These are phyloP conservation scores for Macrophomina pseudophaseolina DNA, from an alignment of 2,329 filamentous ascomycete species.

Conservation along the genomic window DNA sequence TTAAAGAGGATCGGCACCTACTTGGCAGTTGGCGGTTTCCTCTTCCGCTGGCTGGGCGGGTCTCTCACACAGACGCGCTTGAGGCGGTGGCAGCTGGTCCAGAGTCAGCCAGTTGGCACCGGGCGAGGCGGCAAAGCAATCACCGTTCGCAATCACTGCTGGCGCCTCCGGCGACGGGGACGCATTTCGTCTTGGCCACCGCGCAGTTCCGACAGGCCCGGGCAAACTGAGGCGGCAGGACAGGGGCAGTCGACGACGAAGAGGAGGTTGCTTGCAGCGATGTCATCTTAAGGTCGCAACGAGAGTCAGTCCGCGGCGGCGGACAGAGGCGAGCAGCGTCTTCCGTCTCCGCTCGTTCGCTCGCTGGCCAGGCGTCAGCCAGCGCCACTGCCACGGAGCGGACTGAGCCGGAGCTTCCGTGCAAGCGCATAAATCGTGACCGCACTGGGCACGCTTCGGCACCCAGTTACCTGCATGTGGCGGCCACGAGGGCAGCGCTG, in stretches of 20 bases:
- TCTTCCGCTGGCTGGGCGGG: slow-evolving; percentile 22
- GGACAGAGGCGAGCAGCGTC: background rate
- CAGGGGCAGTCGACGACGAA: background rate
- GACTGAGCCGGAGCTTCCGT: slow-evolving; percentile 10
- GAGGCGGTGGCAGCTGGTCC: slow-evolving; percentile 20
- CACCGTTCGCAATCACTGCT: slow-evolving; percentile 26
- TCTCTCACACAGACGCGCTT: slow-evolving; percentile 20
- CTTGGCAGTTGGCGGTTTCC: slow-evolving; percentile 26
- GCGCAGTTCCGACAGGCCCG: slow-evolving; percentile 26
- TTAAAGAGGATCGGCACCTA: slow-evolving; percentile 18
- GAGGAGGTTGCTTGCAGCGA: slow-evolving; percentile 1
- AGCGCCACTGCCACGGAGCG: background rate
- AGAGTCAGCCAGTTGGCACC: slow-evolving; percentile 6
- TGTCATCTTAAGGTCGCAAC: background rate
- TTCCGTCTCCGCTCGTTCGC: background rate
- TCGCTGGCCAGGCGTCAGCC: background rate
- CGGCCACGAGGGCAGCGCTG: background rate
- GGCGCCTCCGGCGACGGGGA: background rate
- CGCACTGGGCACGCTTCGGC: slow-evolving; percentile 2
- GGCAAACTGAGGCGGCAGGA: slow-evolving; percentile 8
- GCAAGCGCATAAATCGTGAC: slow-evolving; percentile 3
- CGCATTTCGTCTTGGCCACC: slow-evolving; percentile 27
- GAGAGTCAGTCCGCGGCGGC: background rate
- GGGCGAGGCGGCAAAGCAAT: slow-evolving; percentile 11
- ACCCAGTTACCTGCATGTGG: background rate